Evolutionary conservation across 2,329 filamentous ascomycete genomes (phyloP).

Genomic region (Aspergillus floridensis): DNA sequence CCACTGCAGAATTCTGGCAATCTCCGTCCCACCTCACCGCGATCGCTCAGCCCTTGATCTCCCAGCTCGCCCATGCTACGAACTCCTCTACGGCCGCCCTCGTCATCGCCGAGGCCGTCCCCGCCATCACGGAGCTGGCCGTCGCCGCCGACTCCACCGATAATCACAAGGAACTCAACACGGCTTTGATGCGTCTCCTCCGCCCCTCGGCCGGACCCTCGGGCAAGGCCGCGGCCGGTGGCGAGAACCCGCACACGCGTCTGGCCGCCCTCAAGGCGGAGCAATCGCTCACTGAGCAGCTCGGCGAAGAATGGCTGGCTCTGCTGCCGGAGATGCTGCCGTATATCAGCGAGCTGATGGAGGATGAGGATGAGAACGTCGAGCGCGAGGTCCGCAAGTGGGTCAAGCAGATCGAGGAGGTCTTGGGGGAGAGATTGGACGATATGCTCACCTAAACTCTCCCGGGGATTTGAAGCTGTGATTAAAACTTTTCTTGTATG

Average conservation of each 20-base stretch:
- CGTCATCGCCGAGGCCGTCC: slow-evolving; percentile 58
- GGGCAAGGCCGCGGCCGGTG: slow-evolving; percentile 27
- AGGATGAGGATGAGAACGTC: slow-evolving; percentile 92
- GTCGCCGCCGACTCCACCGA: slow-evolving; percentile 78
- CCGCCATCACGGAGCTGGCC: slow-evolving; percentile 76
- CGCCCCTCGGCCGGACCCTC: slow-evolving; percentile 51
- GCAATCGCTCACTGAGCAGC: slow-evolving; percentile 70
- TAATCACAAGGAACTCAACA: slow-evolving; percentile 88
- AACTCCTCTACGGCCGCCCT: slow-evolving; percentile 46
- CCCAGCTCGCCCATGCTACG: slow-evolving; percentile 58
- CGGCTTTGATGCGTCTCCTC: slow-evolving; percentile 71
- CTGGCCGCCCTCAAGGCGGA: slow-evolving; percentile 80
- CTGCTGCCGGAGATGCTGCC: slow-evolving; percentile 94
- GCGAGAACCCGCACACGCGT: slow-evolving; percentile 67
- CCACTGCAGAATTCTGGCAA: slow-evolving; percentile 75
- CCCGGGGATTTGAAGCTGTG: background rate
- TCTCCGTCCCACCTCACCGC: slow-evolving; percentile 78
- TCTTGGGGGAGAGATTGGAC: slow-evolving; percentile 86
- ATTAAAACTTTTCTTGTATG: background rate
- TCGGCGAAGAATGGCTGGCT: slow-evolving; percentile 91
- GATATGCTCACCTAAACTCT: slow-evolving; percentile 75
- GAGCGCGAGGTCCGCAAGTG: slow-evolving; percentile 85
- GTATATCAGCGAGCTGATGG: slow-evolving; percentile 90
- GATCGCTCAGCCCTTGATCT: slow-evolving; percentile 67
- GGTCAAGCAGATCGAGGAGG: slow-evolving; percentile 85